Conservation (phyloP, 306 rosid species). For the Canavalia gladiata region DNA sequence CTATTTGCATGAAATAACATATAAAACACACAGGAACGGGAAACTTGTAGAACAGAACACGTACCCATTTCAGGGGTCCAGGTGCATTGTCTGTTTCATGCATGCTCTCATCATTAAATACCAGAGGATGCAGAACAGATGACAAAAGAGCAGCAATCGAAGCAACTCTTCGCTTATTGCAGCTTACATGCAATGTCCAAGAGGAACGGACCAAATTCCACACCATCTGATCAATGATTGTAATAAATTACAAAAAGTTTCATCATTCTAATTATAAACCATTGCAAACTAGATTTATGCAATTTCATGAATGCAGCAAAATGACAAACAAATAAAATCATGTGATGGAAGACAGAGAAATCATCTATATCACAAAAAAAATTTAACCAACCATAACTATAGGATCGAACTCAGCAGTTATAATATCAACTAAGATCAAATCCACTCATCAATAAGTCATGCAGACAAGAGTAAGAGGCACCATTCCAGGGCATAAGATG, state of each 20-base stretch:
- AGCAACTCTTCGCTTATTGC: constrained; percentile 94
- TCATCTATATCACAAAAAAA: neutral
- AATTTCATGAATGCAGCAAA: constrained; percentile 39
- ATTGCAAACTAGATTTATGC: constrained; percentile 9
- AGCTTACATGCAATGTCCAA: constrained; percentile 91
- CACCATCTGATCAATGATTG: constrained; percentile 69
- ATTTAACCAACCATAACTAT: neutral
- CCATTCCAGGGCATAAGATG: neutral
- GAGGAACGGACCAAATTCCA: constrained; percentile 95
- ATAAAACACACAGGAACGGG: constrained; percentile 33
- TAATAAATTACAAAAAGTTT: constrained; percentile 38
- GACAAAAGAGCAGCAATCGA: constrained; percentile 95
- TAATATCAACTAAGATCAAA: constrained; percentile 32
- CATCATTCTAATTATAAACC: constrained; percentile 38
- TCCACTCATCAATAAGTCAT: constrained; percentile 5
- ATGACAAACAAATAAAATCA: constrained; percentile 7
- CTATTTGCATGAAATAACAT: constrained; percentile 28
- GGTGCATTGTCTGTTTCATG: constrained; percentile 69
- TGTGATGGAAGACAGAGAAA: neutral
- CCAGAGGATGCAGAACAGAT: constrained; percentile 84
- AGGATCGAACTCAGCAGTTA: neutral
- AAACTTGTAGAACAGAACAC: constrained; percentile 50
- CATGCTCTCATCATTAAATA: constrained; percentile 83
- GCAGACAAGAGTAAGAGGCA: neutral
- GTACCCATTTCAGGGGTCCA: constrained; percentile 97